Evolutionary conservation across 2,329 filamentous ascomycete species (phyloP), one percentile per base, ranked within the genome.

Genomic region (Seiridium cupressi): DNA sequence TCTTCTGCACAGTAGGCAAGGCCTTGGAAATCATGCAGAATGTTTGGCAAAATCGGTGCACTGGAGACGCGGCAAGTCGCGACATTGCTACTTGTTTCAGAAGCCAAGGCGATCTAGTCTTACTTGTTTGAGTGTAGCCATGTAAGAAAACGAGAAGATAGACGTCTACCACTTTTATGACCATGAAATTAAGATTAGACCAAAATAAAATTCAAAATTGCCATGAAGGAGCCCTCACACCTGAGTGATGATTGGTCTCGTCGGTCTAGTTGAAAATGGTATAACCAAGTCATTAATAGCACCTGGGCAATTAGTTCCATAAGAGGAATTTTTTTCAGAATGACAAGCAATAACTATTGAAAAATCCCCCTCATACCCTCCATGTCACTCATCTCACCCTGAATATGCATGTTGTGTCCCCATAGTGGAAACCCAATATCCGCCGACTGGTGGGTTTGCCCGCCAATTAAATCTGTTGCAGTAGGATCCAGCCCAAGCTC

Each of bases 1-100:
- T 79, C 2, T 82, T 82, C 60, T 80, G 81, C 1, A 79, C 79
- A 0, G 70, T 79, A 13, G 73, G 60, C 59, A 76, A 74, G 58
- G 64, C 63, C 4, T 61, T 75, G 5, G 66, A 70, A 32, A 71
- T 76, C 35, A 76, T 76, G 73, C 69, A 74, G 57, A 66, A 68
- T 57, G 72, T 72, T 38, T 76, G 74, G 75, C 57, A 42, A 13
- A 57, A 40, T n/a, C 34, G 44, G 10, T 5, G 65, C 31, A 31
- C 40, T 3, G 59, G 9, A 18, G 63, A 66, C 48, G 31, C 53
- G 54, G 53, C 60, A 5, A 66, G n/a, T 47, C 61, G 65, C 26
- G 69, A 73, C 54, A 59, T 74, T 3, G 68, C 70, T 58, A 61
- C 60, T 8, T 74, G 67, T 48, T 73, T 74, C 59, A 63, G 65